Base-by-base conservation (phyloP, 257 asterid genomes). In the Capsicum chinense region DNA sequence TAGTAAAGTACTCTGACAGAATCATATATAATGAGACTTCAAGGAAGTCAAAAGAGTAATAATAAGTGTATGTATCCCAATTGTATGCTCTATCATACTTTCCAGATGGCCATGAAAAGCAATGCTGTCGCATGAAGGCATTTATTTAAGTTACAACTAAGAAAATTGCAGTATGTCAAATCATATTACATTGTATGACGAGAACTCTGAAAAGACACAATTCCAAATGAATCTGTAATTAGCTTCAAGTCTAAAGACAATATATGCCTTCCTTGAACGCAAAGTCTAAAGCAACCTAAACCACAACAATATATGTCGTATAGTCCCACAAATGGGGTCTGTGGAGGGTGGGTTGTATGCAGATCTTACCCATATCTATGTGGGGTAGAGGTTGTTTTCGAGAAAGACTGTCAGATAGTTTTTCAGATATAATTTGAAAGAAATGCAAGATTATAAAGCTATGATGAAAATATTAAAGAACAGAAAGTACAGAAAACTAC, bases 141-240 rank as follows among this genome's bases (percentile, higher is more conserved):
- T 74, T 74, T 21, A 48, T 62, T 19, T 50, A 74, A 74, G 12
- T 50, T 74, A 74, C 81, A 50, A 50, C 81, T 50, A 12, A 19
- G 80, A 48, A 73, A 73, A 48, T 19, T 50, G 62, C 81, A 74
- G 62, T 52, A 74, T 21, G 44, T 50, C 44, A 19, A 74, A 74
- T 13, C 6, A 48, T 19, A 74, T 21, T 39, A 21, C 62, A 74
- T 6, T 50, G 50, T 35, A 50, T 74, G 62, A 50, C 44, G 14
- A 48, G 47, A 74, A 60, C 81, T 50, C 19, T 48, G 47, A 6
- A 50, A 74, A 39, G 44, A 21, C 60, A 21, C n/a, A 74, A 74
- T 21, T 50, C 81, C 80, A 73, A 74, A 74, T 68, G 76, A 37
- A 68, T 68, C 52, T 15, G 76, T 68, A 68, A 68, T 37, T 68